Conservation (phyloP, 495 filamentous ascomycete genomes). For the Ascodesmis nigricans region DNA sequence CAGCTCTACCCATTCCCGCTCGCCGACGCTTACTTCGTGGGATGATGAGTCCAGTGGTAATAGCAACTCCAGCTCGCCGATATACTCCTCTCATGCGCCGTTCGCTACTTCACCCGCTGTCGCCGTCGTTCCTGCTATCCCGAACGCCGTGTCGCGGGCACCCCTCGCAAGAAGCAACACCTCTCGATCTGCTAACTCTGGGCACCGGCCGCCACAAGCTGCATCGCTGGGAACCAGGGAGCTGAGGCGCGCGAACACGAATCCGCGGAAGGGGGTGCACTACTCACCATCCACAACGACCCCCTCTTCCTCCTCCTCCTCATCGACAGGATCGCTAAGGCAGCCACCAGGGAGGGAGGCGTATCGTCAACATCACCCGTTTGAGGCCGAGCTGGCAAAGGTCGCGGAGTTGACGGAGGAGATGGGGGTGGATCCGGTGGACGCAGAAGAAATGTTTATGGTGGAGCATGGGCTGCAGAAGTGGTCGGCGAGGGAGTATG, state of each 20-base stretch:
- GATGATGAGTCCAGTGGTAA: neutral
- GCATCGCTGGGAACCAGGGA: too few species aligned
- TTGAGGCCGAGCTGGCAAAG: slow-evolving; percentile 52
- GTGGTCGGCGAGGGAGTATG: slow-evolving; percentile 64
- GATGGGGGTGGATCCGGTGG: slow-evolving; percentile 37
- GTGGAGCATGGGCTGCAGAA: slow-evolving; percentile 43
- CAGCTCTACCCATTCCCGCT: slow-evolving; percentile 38
- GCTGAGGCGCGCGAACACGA: too few species aligned
- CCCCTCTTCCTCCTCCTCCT: neutral
- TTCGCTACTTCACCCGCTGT: slow-evolving; percentile 45
- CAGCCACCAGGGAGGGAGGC: neutral
- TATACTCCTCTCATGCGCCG: slow-evolving; percentile 56
- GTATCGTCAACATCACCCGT: slow-evolving; percentile 27
- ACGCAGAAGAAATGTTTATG: slow-evolving; percentile 49
- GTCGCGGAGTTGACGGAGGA: slow-evolving; percentile 72
- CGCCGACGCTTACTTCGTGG: slow-evolving; percentile 24
- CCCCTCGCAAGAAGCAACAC: too few species aligned
- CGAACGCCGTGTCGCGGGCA: too few species aligned
- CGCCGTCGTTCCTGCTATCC: slow-evolving; percentile 22
- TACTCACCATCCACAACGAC: neutral
- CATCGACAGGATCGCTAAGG: neutral
- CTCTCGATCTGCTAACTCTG: slow-evolving; percentile 25
- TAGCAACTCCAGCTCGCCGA: slow-evolving; percentile 30
- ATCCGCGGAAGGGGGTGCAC: too few species aligned
- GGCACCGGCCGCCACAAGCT: neutral